These are phyloP conservation scores for Penstemon eatonii DNA, from an alignment of 257 asterid species.

Conservation along the genomic window DNA sequence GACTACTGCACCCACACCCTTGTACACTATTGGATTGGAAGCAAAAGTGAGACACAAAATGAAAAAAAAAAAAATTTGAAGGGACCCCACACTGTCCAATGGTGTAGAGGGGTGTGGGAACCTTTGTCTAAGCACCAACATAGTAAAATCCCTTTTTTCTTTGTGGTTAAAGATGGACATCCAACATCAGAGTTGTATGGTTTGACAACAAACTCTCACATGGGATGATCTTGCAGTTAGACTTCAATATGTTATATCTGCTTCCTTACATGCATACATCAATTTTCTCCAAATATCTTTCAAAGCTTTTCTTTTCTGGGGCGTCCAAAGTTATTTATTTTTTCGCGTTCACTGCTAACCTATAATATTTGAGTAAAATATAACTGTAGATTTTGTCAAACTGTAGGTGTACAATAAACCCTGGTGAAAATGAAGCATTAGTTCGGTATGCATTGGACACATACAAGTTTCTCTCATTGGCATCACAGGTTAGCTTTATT, in stretches of 20 bases:
- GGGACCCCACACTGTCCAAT: background rate
- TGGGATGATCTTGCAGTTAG: conserved; percentile 9
- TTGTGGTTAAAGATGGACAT: background rate
- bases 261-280: background rate
- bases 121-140: background rate
- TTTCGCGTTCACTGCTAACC: background rate
- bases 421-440: conserved; percentile 94
- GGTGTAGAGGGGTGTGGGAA: background rate
- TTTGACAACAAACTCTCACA: background rate
- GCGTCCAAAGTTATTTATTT: background rate
- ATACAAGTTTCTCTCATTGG: conserved; percentile 77
- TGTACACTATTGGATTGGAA: background rate
- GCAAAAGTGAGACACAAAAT: background rate
- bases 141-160: background rate
- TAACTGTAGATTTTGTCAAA: conserved; percentile 23
- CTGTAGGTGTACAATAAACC: conserved; percentile 94
- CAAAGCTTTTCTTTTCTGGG: conserved; percentile 9
- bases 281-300: conserved; percentile 5
- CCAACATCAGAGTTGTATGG: background rate
- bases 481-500: conserved; percentile 69
- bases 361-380: conserved; percentile 13
- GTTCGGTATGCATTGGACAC: conserved; percentile 93
- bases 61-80: background rate
- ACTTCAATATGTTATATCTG: conserved; percentile 1
- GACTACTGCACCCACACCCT: background rate